phyloP scores from a whole-genome alignment of 129 eudicot species.

The Escallonia herrerae region DNA sequence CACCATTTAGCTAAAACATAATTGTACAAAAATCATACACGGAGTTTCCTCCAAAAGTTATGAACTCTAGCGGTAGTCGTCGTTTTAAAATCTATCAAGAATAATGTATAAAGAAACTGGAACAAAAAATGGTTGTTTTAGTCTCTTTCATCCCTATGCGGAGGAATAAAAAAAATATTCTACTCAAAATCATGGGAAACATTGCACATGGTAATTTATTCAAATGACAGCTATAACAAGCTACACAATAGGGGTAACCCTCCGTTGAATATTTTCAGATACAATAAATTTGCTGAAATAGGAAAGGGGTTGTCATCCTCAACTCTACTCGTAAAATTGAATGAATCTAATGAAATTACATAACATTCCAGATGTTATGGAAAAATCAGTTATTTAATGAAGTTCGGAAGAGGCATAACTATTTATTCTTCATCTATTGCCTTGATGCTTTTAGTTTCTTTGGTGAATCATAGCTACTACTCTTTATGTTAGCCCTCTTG shows the following conservation, averaged over 20 bases:
- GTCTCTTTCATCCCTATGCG: too few relatives aligned
- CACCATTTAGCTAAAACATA: too few relatives aligned
- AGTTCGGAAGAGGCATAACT: not conserved
- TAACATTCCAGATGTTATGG: not conserved
- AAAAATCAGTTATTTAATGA: not conserved
- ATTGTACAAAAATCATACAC: too few relatives aligned
- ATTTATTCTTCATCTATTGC: not conserved
- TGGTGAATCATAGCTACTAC: not conserved
- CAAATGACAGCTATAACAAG: not conserved
- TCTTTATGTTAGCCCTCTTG: not conserved
- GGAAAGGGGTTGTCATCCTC: not conserved
- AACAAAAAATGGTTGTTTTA: too few relatives aligned
- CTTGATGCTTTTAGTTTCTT: not conserved
- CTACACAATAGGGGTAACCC: slow-evolving; percentile 1
- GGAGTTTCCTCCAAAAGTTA: too few relatives aligned
- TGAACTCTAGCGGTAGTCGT: too few relatives aligned
- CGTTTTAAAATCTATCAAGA: too few relatives aligned
- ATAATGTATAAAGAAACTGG: too few relatives aligned
- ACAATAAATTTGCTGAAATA: not conserved
- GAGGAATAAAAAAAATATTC: too few relatives aligned
- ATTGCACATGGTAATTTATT: too few relatives aligned
- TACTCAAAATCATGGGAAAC: too few relatives aligned
- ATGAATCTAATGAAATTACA: too few relatives aligned
- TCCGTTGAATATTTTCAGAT: not conserved
- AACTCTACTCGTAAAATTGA: not conserved